phyloP scores from a whole-genome alignment of 805 yeast species.

The Metschnikowia continentalis region DNA sequence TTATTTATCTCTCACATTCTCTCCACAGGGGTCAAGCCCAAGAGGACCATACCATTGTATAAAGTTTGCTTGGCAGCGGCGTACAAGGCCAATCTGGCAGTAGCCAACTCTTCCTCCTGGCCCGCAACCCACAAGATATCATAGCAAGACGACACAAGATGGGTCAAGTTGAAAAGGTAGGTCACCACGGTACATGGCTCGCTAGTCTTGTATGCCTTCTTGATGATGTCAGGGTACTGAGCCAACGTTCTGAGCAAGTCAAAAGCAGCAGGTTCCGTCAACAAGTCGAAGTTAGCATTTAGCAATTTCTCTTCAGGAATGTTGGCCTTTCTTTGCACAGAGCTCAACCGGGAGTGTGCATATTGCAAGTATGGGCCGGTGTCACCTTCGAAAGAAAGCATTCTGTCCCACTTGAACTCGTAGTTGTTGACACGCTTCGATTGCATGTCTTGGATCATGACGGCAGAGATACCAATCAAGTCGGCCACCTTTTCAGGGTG shows the following conservation, averaged over 20 bases:
- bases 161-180: constrained; percentile 86
- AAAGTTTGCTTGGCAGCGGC: constrained; percentile 85
- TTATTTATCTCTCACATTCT: constrained; percentile 64
- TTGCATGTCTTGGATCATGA: constrained; percentile 99
- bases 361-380: constrained; percentile 98
- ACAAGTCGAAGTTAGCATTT: constrained; percentile 54
- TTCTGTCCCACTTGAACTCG: constrained; percentile 96
- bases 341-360: constrained; percentile 94
- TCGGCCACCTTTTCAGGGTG: constrained; percentile 95
- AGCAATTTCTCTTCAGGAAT: constrained; percentile 37
- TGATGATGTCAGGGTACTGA: constrained; percentile 86
- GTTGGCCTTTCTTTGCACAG: constrained; percentile 82
- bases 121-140: constrained; percentile 96
- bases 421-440: constrained; percentile 95
- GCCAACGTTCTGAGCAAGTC: constrained; percentile 72
- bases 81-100: constrained; percentile 89
- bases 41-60: constrained; percentile 79
- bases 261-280: constrained; percentile 68
- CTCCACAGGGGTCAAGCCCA: constrained; percentile 97
- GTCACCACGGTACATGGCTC: constrained; percentile 96
- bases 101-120: constrained; percentile 79
- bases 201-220: constrained; percentile 74
- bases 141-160: constrained; percentile 93
- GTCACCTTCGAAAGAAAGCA: constrained; percentile 98
- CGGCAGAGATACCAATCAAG: constrained; percentile 92